Percentiles rank a stretch among this genome's conserved stretches.
These are phyloP conservation scores for Diaporthe vaccinii DNA, from an alignment of 2,329 filamentous ascomycete species.

Conservation along the genomic window DNA sequence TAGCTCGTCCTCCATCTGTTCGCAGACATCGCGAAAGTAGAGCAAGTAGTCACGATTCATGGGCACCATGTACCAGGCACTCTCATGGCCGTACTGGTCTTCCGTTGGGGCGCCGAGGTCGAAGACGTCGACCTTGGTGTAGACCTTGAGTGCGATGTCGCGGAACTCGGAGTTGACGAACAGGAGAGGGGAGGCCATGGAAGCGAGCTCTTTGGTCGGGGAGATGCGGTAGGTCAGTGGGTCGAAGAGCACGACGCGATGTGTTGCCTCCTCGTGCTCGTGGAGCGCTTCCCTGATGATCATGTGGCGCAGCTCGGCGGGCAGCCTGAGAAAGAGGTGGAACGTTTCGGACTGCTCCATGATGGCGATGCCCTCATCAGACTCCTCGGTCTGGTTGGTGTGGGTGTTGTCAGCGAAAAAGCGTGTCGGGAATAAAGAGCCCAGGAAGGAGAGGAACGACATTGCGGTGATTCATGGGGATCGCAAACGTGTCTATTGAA, in stretches of 20 bases:
- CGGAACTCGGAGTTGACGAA: slow-evolving; percentile 22
- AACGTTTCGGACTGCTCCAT: neutral
- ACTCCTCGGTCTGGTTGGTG: neutral
- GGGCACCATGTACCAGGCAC: neutral
- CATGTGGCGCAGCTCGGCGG: slow-evolving; percentile 28
- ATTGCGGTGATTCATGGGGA: neutral
- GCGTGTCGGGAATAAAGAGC: neutral
- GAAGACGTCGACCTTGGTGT: slow-evolving; percentile 9
- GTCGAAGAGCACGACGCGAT: slow-evolving; percentile 27
- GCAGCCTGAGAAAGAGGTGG: slow-evolving; percentile 1
- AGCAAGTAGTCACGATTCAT: neutral
- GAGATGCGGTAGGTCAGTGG: slow-evolving; percentile 4
- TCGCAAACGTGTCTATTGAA: neutral
- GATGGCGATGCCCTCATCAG: neutral
- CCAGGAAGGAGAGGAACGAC: slow-evolving; percentile 4
- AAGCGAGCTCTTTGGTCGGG: slow-evolving; percentile 22
- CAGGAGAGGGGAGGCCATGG: neutral
- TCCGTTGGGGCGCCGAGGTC: neutral
- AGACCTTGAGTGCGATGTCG: slow-evolving; percentile 6
- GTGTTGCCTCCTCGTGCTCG: slow-evolving; percentile 3
- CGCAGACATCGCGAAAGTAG: neutral
- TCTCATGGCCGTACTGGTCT: neutral
- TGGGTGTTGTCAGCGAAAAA: neutral
- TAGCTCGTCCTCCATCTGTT: neutral
- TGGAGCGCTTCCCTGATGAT: slow-evolving; percentile 16